Base-by-base conservation (phyloP, 768 basidiomycete species). In the Leccinum uliginosum region DNA sequence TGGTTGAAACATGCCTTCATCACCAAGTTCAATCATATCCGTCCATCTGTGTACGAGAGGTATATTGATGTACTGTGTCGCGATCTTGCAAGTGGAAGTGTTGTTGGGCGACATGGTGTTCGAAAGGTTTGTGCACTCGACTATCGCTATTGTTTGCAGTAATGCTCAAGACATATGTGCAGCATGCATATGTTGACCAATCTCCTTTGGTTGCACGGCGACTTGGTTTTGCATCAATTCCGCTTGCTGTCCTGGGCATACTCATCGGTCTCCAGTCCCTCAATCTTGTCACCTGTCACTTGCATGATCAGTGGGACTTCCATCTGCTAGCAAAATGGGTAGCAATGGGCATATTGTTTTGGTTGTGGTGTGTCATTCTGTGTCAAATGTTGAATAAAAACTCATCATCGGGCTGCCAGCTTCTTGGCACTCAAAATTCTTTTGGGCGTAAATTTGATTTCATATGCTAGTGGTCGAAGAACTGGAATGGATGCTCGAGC, bases 1-100 rank as follows among this genome's bases (percentile, higher is more conserved):
- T 99, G 96, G 96, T 79, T 98, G 51, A 99, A 99, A 71, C 97
- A 99, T 66, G 96, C 95, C 10, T 99, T 98, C 74, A 98, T 99
- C 65, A 96, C 95, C 51, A 99, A 99, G 72, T 98, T 98, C 77
- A 99, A 99, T 64, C 96, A 98, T 66, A 95, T 99, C 48, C 85
- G 95, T 0, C 93, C 94, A 0, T 89, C 88, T 0, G 93, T 98
- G 2, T 99, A 98, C 63, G 93, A 93, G 60, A 83, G 96, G 15
- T 99, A 93, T 70, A 91, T 87, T 3, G 97, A 99, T 64, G 93
- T 99, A 1, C 80, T 99, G 1, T 98, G 95, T 67, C 87, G 90
- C 38, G 97, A 99, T 69, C 80, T 99, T 15, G 81, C 94, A 6
- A 87, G 87, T 59, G 88, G 83, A 50, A 88, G 86, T 59, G 83